These are phyloP conservation scores for Heterococcus sp. DNA, from an alignment of 108 stramenopile species.

Conservation along the genomic window DNA sequence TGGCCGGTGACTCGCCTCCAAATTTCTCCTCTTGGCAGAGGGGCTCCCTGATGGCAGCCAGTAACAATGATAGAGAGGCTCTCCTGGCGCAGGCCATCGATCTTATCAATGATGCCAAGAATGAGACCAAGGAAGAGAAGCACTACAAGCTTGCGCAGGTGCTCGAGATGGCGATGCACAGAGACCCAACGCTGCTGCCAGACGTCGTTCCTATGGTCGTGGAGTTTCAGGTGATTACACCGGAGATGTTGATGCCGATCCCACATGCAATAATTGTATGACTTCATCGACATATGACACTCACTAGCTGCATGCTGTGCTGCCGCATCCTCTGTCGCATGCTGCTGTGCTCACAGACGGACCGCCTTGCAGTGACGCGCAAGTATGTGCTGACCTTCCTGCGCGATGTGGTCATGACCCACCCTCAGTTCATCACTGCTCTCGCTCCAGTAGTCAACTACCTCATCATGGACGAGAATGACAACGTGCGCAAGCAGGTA, in stretches of 20 bases:
- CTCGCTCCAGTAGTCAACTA: slow-evolving; percentile 23
- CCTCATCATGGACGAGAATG: slow-evolving; percentile 30
- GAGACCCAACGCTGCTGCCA: slow-evolving; percentile 20
- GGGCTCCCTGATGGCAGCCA: too few species aligned
- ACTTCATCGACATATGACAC: not conserved
- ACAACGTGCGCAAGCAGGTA: slow-evolving; percentile 18
- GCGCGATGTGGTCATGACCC: slow-evolving; percentile 11
- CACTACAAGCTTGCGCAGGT: slow-evolving; percentile 19
- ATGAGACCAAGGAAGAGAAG: slow-evolving; percentile 22
- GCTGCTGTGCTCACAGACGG: not conserved
- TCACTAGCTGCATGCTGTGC: not conserved
- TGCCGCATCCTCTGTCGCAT: not conserved
- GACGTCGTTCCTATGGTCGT: slow-evolving; percentile 36
- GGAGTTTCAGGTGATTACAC: slow-evolving; percentile 40
- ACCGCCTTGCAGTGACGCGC: slow-evolving; percentile 15
- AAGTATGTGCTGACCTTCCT: slow-evolving; percentile 35
- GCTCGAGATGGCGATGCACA: slow-evolving; percentile 3
- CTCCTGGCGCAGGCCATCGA: slow-evolving; percentile 24
- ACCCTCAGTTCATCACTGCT: slow-evolving; percentile 14
- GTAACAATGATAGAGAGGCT: not conserved
- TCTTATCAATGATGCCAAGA: slow-evolving; percentile 36
- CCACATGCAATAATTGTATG: not conserved
- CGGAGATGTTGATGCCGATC: not conserved
- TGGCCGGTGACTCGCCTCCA: too few species aligned
- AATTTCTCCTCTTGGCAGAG: too few species aligned